These are phyloP conservation scores for Sarcodon aspratus DNA, from an alignment of 768 basidiomycete genomes.

Conservation along the genomic window DNA sequence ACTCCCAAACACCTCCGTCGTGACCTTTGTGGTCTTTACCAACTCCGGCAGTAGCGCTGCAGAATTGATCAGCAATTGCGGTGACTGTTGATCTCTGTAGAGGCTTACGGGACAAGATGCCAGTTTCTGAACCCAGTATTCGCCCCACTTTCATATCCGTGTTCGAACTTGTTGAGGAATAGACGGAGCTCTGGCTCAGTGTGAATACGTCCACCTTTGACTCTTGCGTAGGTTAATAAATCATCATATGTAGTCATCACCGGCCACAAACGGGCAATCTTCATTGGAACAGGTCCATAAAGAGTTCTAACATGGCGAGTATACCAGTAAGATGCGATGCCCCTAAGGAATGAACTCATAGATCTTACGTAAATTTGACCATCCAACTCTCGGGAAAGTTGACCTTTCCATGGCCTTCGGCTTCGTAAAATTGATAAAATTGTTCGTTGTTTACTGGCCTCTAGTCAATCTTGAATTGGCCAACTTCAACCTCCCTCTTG, in stretches of 20 bases:
- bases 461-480: constrained; percentile 68
- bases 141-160: constrained; percentile 63
- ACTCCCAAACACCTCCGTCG: constrained; percentile 98
- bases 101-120: constrained; percentile 82
- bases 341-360: neutral
- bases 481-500: constrained; percentile 43
- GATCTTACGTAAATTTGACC: constrained; percentile 36
- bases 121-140: constrained; percentile 88
- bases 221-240: constrained; percentile 67
- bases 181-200: constrained; percentile 79
- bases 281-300: constrained; percentile 75
- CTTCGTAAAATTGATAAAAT: constrained; percentile 56
- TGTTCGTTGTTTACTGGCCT: constrained; percentile 85
- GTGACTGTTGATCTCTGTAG: neutral
- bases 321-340: neutral
- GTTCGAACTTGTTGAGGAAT: constrained; percentile 66
- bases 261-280: constrained; percentile 78
- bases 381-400: constrained; percentile 70
- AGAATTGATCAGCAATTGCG: constrained; percentile 1
- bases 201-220: constrained; percentile 86
- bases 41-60: constrained; percentile 59
- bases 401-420: constrained; percentile 30
- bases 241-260: constrained; percentile 69
- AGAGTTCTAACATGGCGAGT: constrained; percentile 60
- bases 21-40: constrained; percentile 45